A percentile compares a stretch with the other conserved stretches of the same genome.
phyloP scores from a whole-genome alignment of 495 filamentous ascomycete genomes.

The Xylaria curta region DNA sequence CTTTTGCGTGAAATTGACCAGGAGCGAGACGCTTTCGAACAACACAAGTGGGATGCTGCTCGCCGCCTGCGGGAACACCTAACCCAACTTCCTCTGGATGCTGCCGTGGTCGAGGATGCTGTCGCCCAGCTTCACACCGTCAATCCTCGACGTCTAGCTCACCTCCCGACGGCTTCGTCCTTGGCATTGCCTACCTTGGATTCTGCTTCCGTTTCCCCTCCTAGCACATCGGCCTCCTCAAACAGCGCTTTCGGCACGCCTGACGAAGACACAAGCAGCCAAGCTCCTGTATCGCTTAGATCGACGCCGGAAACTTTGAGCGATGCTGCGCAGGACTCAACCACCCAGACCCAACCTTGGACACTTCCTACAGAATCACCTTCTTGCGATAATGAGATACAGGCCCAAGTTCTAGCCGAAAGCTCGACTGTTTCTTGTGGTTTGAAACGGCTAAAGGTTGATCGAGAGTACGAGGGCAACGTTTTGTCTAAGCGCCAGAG shows the following conservation, averaged over 20 bases:
- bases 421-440: constrained; percentile 14
- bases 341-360: background rate
- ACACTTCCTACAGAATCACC: background rate
- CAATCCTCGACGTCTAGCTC: constrained; percentile 32
- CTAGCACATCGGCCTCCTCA: background rate
- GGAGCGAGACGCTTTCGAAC: constrained; percentile 37
- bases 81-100: constrained; percentile 32
- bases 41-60: constrained; percentile 34
- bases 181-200: constrained; percentile 30
- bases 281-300: background rate
- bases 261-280: background rate
- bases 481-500: constrained; percentile 31
- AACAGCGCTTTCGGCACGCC: background rate
- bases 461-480: constrained; percentile 15
- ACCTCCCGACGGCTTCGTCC: constrained; percentile 36
- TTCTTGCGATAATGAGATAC: constrained; percentile 27
- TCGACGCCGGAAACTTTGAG: background rate
- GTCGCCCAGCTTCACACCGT: constrained; percentile 31
- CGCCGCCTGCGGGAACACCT: constrained; percentile 34
- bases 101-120: constrained; percentile 33
- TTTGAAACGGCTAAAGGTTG: constrained; percentile 27
- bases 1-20: constrained; percentile 36
- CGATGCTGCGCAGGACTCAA: background rate
- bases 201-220: constrained; percentile 27
- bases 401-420: constrained; percentile 28